A percentile compares a stretch with the other conserved stretches of the same genome.
These are phyloP conservation scores for Sclerotiophoma versabilis DNA, from an alignment of 2,329 filamentous ascomycete genomes.

Conservation along the genomic window DNA sequence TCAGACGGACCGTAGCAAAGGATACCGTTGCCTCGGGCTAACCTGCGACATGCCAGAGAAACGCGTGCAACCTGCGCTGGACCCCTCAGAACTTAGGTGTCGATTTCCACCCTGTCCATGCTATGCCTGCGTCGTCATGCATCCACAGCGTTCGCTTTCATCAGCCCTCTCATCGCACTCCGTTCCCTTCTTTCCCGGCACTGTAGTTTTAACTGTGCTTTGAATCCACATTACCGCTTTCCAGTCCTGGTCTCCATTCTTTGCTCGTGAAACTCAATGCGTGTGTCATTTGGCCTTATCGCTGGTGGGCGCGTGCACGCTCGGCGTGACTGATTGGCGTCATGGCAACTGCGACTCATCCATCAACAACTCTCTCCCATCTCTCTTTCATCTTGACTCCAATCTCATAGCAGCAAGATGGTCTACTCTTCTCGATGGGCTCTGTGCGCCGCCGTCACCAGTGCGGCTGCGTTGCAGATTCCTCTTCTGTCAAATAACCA, in stretches of 20 bases:
- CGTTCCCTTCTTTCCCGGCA: too few species aligned
- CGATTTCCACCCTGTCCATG: neutral
- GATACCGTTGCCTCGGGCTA: neutral
- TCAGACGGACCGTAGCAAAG: conserved; percentile 1
- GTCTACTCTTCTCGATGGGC: conserved; percentile 35
- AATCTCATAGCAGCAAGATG: conserved; percentile 28
- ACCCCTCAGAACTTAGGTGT: neutral
- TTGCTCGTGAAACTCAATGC: conserved; percentile 14
- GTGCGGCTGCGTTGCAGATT: conserved; percentile 39
- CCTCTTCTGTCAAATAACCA: conserved; percentile 39
- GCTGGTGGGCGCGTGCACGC: conserved; percentile 22
- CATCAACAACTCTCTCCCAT: conserved; percentile 24
- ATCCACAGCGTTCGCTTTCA: neutral
- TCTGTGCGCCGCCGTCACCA: conserved; percentile 37
- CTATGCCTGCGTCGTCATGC: neutral
- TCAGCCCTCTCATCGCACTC: neutral
- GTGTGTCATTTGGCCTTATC: conserved; percentile 37
- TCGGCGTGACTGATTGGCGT: conserved; percentile 30
- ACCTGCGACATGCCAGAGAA: neutral
- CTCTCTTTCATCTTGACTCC: conserved; percentile 11
- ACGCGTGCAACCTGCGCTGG: neutral
- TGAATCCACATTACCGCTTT: too few species aligned
- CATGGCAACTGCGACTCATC: conserved; percentile 35
- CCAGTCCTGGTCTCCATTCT: conserved; percentile 4
- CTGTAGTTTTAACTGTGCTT: too few species aligned